These are phyloP conservation scores for Globisporangium nagaii DNA, from an alignment of 352 stramenopile genomes.

Conservation along the genomic window DNA sequence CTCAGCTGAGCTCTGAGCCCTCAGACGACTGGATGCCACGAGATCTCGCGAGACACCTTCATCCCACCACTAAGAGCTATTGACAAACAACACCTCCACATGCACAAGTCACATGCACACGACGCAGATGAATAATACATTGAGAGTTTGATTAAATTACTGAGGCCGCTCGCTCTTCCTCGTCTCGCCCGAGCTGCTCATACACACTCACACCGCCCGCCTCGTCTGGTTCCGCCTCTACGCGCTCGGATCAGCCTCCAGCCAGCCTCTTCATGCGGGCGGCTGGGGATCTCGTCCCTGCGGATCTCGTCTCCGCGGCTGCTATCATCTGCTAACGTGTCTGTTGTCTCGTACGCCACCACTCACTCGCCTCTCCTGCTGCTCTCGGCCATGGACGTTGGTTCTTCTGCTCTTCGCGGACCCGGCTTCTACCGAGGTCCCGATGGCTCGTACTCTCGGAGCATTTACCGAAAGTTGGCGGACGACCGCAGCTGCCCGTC, in stretches of 20 bases:
- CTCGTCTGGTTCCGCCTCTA: neutral
- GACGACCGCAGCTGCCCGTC: constrained; percentile 52
- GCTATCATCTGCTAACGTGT: neutral
- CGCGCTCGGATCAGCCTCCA: too few species aligned
- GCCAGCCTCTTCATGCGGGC: too few species aligned
- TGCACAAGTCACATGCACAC: too few species aligned
- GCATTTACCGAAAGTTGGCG: constrained; percentile 25
- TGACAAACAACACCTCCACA: too few species aligned
- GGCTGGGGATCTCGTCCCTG: too few species aligned
- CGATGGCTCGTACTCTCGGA: constrained; percentile 1
- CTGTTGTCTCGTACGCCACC: neutral
- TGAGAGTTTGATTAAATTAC: constrained; percentile 7
- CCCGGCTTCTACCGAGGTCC: too few species aligned
- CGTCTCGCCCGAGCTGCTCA: neutral
- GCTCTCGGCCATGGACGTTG: neutral
- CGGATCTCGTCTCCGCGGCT: neutral
- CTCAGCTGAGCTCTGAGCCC: neutral
- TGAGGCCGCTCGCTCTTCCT: neutral
- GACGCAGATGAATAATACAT: too few species aligned
- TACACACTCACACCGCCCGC: constrained; percentile 6
- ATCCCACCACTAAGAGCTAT: neutral
- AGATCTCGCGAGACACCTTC: too few species aligned
- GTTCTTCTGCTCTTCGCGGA: too few species aligned
- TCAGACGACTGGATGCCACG: too few species aligned
- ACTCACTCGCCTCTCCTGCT: neutral